Evolutionary conservation across 2,329 filamentous ascomycete genomes (phyloP).

Genomic region (Aspergillus amoenus): DNA sequence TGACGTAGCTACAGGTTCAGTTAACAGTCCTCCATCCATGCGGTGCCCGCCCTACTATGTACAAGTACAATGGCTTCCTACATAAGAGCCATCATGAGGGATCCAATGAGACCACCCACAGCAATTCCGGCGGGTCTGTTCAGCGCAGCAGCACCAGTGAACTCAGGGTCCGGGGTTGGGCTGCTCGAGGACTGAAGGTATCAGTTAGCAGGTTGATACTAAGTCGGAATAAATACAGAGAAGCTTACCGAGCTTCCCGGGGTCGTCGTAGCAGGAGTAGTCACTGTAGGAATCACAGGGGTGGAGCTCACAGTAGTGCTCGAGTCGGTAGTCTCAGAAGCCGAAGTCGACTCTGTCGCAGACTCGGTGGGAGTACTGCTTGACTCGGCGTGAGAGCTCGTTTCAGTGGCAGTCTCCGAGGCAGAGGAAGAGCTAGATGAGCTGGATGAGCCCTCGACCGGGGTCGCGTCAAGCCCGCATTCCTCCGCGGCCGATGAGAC

Average conservation of each 20-base stretch:
- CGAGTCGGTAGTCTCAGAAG: not conserved
- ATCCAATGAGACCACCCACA: not conserved
- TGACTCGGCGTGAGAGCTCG: not conserved
- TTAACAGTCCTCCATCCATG: too few relatives aligned
- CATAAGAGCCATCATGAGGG: not conserved
- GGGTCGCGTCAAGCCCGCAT: slow-evolving; percentile 8
- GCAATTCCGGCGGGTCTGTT: not conserved
- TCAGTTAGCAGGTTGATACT: not conserved
- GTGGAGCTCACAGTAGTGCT: not conserved
- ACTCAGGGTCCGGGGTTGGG: not conserved
- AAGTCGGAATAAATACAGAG: not conserved
- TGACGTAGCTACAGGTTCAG: too few relatives aligned
- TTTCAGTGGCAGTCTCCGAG: not conserved
- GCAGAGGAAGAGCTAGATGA: not conserved
- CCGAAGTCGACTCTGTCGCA: not conserved
- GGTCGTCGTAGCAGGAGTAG: not conserved
- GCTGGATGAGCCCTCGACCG: not conserved
- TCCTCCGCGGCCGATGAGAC: slow-evolving; percentile 2
- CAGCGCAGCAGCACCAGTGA: not conserved
- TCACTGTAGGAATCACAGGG: not conserved
- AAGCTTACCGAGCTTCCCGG: slow-evolving; percentile 1
- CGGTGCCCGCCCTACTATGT: too few relatives aligned
- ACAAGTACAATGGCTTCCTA: not conserved
- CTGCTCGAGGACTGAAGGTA: not conserved
- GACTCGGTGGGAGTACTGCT: not conserved